phyloP scores from a whole-genome alignment of 106 monocot genomes.

The Ottelia alismoides region DNA sequence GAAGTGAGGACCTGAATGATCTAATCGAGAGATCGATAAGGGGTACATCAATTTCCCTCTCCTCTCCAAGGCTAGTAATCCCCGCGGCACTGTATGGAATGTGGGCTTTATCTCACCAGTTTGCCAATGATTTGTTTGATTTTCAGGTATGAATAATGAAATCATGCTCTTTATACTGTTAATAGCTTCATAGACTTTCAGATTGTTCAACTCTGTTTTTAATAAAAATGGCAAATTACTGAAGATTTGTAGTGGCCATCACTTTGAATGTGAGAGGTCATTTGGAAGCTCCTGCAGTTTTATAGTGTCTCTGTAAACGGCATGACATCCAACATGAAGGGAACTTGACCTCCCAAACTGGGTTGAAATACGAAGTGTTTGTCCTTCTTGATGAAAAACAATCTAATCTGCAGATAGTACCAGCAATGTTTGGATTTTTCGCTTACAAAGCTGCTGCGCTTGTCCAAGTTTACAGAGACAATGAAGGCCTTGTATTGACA shows the following conservation, averaged over 20 bases:
- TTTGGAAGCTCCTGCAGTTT: too few relatives aligned
- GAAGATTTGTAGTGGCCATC: too few relatives aligned
- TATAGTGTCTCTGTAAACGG: too few relatives aligned
- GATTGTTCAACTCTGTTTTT: too few relatives aligned
- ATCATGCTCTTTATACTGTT: too few relatives aligned
- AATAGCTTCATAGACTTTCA: too few relatives aligned
- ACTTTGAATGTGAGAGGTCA: too few relatives aligned
- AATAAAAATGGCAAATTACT: too few relatives aligned
- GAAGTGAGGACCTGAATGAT: conserved; percentile 69
- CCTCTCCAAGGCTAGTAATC: conserved; percentile 85
- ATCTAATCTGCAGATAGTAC: conserved; percentile 43
- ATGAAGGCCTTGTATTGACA: conserved; percentile 44
- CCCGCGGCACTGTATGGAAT: conserved; percentile 79
- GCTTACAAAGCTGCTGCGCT: conserved; percentile 94
- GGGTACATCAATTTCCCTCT: conserved; percentile 55
- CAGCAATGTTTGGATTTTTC: conserved; percentile 84
- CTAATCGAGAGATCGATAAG: conserved; percentile 40
- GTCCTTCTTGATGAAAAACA: neutral
- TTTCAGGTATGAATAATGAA: conserved; percentile 58
- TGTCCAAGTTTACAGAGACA: conserved; percentile 96
- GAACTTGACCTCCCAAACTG: too few relatives aligned
- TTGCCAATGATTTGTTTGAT: conserved; percentile 36
- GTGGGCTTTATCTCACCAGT: conserved; percentile 61
- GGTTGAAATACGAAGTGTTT: too few relatives aligned
- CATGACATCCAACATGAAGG: too few relatives aligned